A percentile compares a stretch with the other conserved stretches of the same genome.
These are phyloP conservation scores for Penicillium odoratum DNA, from an alignment of 495 filamentous ascomycete genomes.

Conservation along the genomic window DNA sequence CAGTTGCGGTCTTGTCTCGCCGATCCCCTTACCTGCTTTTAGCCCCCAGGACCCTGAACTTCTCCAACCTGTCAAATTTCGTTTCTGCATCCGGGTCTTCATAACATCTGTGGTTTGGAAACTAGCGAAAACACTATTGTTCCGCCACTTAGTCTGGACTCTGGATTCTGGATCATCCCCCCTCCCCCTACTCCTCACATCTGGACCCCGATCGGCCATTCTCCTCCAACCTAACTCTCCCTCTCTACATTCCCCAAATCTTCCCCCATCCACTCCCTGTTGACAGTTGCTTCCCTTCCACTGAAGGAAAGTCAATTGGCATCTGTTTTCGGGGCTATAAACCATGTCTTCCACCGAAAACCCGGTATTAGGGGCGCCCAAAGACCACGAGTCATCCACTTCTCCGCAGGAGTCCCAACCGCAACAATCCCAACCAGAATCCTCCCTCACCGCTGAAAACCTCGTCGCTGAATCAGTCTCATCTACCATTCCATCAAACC, in stretches of 20 bases:
- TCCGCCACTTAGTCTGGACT: constrained; percentile 16
- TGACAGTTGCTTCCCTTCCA: constrained; percentile 9
- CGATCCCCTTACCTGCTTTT: constrained; percentile 17
- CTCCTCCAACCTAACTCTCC: constrained; percentile 5
- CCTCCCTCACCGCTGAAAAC: constrained; percentile 8
- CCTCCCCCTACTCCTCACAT: constrained; percentile 24
- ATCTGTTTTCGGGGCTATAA: constrained; percentile 14
- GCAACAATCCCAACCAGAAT: constrained; percentile 16
- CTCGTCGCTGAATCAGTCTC: constrained; percentile 9
- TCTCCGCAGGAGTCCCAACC: constrained; percentile 26
- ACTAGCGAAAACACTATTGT: constrained; percentile 22
- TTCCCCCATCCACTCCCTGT: constrained; percentile 5
- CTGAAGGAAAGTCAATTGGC: constrained; percentile 20
- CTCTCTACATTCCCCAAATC: constrained; percentile 9
- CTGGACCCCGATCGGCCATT: constrained; percentile 15
- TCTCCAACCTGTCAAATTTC: constrained; percentile 2
- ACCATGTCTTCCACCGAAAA: constrained; percentile 33
- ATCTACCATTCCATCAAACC: constrained; percentile 12
- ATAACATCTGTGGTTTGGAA: not conserved
- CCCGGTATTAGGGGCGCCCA: constrained; percentile 22
- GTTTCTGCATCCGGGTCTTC: not conserved
- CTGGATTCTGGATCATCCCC: too few species aligned
- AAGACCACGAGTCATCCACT: constrained; percentile 23
- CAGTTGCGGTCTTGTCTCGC: constrained; percentile 1
- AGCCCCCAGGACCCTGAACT: not conserved